Conservation (phyloP, 1,139 yeast genomes). For the Yamadazyma songkhlaensis region DNA sequence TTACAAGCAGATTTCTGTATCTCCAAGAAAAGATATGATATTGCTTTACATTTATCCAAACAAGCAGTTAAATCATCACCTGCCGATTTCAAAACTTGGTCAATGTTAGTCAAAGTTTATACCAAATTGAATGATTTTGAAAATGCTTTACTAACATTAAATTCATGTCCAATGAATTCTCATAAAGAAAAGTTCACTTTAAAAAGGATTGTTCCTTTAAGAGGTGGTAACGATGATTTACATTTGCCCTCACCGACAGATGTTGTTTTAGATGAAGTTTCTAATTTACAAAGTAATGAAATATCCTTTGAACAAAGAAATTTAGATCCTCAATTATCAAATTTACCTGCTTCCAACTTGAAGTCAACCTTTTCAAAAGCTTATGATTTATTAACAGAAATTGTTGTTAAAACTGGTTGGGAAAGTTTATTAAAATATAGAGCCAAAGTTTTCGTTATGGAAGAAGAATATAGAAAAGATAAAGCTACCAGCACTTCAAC, state of each 20-base stretch:
- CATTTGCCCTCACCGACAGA: constrained; percentile 80
- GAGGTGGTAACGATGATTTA: constrained; percentile 49
- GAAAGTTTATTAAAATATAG: constrained; percentile 75
- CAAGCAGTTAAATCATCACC: constrained; percentile 81
- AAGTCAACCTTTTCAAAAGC: constrained; percentile 79
- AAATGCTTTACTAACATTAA: constrained; percentile 76
- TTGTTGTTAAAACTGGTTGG: constrained; percentile 81
- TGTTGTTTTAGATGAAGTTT: constrained; percentile 63
- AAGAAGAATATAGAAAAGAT: constrained; percentile 73
- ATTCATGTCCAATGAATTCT: constrained; percentile 90
- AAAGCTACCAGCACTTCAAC: constrained; percentile 18
- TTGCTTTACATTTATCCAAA: constrained; percentile 72
- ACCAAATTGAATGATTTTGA: constrained; percentile 68
- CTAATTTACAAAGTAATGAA: constrained; percentile 53
- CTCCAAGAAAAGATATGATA: constrained; percentile 59
- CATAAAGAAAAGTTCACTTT: constrained; percentile 59
- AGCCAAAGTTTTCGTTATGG: constrained; percentile 91
- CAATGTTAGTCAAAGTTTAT: constrained; percentile 67
- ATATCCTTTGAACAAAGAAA: constrained; percentile 49
- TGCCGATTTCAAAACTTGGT: constrained; percentile 84
- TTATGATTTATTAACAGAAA: constrained; percentile 73
- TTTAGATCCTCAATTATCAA: constrained; percentile 65
- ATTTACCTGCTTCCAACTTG: constrained; percentile 74
- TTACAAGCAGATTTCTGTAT: constrained; percentile 75
- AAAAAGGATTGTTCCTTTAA: constrained; percentile 60